A percentile compares a stretch with the other conserved stretches of the same genome.
These are phyloP conservation scores for Aspergillus sp. DNA, from an alignment of 2,329 filamentous ascomycete species.

Conservation along the genomic window DNA sequence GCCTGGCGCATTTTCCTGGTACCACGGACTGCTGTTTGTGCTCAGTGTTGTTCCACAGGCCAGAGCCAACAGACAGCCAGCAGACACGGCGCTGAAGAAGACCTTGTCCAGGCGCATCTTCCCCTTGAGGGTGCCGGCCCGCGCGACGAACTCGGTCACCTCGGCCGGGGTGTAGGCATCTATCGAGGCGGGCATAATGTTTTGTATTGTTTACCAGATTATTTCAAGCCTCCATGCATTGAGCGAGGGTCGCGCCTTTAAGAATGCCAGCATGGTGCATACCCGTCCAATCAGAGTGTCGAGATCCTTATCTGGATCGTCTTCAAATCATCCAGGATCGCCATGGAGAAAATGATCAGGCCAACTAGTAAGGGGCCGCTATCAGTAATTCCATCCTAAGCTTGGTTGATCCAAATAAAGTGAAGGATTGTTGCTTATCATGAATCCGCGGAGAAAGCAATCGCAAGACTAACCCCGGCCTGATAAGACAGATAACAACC, in stretches of 20 bases:
- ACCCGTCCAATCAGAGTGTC: background rate
- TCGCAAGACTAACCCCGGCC: background rate
- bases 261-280: background rate
- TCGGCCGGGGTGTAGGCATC: constrained; percentile 50
- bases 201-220: background rate
- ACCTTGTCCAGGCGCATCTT: constrained; percentile 55
- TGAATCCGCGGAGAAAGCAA: constrained; percentile 3
- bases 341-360: background rate
- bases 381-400: too few relatives aligned
- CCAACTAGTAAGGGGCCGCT: background rate
- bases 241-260: background rate
- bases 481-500: background rate
- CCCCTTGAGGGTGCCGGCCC: constrained; percentile 53
- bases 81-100: constrained; percentile 53
- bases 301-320: constrained; percentile 5
- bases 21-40: constrained; percentile 50
- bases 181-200: constrained; percentile 18
- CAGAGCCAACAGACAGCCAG: constrained; percentile 54
- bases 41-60: constrained; percentile 51
- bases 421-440: background rate
- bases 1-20: constrained; percentile 50
- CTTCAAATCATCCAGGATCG: background rate
- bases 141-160: constrained; percentile 52
- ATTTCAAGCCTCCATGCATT: background rate
- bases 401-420: background rate